Evolutionary conservation across 2,329 filamentous ascomycete genomes (phyloP).

Genomic region (Pseudopyrenochaeta lycopersici): DNA sequence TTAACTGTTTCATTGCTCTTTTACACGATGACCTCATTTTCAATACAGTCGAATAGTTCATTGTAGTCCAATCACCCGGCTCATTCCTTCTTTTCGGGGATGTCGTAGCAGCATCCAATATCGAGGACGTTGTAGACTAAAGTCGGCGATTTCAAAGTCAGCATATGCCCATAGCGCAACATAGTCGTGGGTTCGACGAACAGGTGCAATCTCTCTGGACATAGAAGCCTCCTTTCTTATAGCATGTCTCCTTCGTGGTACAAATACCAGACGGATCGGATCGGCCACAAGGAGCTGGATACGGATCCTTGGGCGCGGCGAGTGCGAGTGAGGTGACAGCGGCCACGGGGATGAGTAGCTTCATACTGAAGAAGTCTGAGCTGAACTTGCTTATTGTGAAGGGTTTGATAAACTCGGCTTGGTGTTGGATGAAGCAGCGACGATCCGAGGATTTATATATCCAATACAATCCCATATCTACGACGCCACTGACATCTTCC

Average conservation of each 20-base stretch:
- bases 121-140: slow-evolving; percentile 38
- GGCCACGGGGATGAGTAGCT: slow-evolving; percentile 18
- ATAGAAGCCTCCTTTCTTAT: slow-evolving; percentile 36
- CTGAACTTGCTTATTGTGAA: neutral
- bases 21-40: no score
- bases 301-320: slow-evolving; percentile 31
- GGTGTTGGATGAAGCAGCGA: slow-evolving; percentile 1
- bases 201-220: slow-evolving; percentile 41
- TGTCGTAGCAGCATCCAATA: slow-evolving; percentile 40
- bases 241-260: slow-evolving; percentile 33
- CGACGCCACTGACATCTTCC: slow-evolving; percentile 15
- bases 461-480: slow-evolving; percentile 3
- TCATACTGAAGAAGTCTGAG: slow-evolving; percentile 14
- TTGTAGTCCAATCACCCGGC: neutral
- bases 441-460: slow-evolving; percentile 15
- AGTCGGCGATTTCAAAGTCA: neutral
- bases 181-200: neutral
- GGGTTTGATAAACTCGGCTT: neutral
- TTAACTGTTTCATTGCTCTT: no score
- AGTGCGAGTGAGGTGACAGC: slow-evolving; percentile 26
- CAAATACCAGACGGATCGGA: slow-evolving; percentile 39
- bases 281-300: slow-evolving; percentile 40
- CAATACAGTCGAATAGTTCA: no score
- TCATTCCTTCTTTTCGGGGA: slow-evolving; percentile 28
- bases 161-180: neutral